Base-by-base conservation (phyloP, 805 yeast genomes). In the Pichia exigua region DNA sequence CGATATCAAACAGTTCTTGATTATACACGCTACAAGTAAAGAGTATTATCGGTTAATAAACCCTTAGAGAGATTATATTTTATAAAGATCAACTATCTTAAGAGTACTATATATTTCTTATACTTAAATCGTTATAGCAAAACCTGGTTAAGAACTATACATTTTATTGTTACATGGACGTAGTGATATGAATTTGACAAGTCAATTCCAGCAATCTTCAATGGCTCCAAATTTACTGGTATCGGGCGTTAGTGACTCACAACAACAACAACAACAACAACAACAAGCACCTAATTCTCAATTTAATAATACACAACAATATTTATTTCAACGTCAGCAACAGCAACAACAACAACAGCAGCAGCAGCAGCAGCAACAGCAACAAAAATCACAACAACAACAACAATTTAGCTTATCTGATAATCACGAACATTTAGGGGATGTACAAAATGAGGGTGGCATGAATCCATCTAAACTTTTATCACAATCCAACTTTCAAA, bases 401-500 rank as follows among this genome's bases (percentile, higher is more conserved):
- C 49, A 59, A 50, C 58, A 61, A 52, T 30, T 13, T 11, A 35
- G n/a, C 46, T 60, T 50, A 35, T 44, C 48, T 2, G 28, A 30
- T 41, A 24, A 46, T 20, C 24, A 46, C 3, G 50, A 47, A 17
- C 54, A 56, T 24, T 20, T 28, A 12, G 26, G 47, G 38, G 45
- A 27, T 42, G 39, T 35, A 35, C 20, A 17, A 35, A 26, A 46
- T 35, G 47, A 43, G 26, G 66, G 63, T 38, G 68, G 65, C 20
- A 45, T 68, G 51, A 64, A 64, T 51, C 67, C 72, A 13, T 64
- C 73, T 1, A 67, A 70, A 35, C 55, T 72, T 44, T 49, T 73
- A 46, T 70, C 76, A 5, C 76, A 72, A 54, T 62, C 73, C 6
- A 55, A 70, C 41, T 73, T 70, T 50, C 77, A 43, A 24, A 17